These are phyloP conservation scores for Xylaria palmicola DNA, from an alignment of 495 filamentous ascomycete genomes.

Conservation along the genomic window DNA sequence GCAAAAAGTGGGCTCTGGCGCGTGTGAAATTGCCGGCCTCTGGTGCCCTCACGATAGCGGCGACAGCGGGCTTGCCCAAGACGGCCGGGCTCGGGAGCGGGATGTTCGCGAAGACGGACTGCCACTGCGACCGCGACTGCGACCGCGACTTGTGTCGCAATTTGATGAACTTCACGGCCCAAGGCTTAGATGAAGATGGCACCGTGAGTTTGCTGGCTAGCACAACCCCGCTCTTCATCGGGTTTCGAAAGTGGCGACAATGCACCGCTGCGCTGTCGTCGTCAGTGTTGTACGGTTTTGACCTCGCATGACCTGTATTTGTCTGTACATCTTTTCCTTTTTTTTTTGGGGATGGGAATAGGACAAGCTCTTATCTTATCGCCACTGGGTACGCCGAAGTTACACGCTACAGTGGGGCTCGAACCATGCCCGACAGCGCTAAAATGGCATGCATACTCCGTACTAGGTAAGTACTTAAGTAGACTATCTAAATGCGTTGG, in stretches of 20 bases:
- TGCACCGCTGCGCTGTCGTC: background rate
- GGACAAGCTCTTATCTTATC: too few species aligned
- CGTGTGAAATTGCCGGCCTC: background rate
- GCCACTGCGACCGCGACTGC: background rate
- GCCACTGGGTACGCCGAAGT: too few species aligned
- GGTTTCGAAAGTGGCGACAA: background rate
- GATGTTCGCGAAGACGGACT: background rate
- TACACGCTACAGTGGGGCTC: too few species aligned
- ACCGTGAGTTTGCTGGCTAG: background rate
- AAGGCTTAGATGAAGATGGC: background rate
- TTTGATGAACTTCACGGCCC: background rate
- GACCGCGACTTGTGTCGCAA: background rate
- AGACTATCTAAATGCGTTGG: too few species aligned
- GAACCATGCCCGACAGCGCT: too few species aligned
- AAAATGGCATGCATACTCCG: too few species aligned
- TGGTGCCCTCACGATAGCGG: background rate
- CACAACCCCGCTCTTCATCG: conserved; percentile 9
- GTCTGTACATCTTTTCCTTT: too few species aligned
- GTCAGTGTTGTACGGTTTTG: background rate
- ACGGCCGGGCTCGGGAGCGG: background rate
- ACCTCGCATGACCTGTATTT: background rate
- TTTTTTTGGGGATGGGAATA: too few species aligned
- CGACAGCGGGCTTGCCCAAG: background rate
- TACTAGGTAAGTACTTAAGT: too few species aligned
- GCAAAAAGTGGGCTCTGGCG: background rate